A percentile compares a stretch with the other conserved stretches of the same genome.
Evolutionary conservation across 495 filamentous ascomycete genomes (phyloP).

Genomic region (Penicillium daleae): DNA sequence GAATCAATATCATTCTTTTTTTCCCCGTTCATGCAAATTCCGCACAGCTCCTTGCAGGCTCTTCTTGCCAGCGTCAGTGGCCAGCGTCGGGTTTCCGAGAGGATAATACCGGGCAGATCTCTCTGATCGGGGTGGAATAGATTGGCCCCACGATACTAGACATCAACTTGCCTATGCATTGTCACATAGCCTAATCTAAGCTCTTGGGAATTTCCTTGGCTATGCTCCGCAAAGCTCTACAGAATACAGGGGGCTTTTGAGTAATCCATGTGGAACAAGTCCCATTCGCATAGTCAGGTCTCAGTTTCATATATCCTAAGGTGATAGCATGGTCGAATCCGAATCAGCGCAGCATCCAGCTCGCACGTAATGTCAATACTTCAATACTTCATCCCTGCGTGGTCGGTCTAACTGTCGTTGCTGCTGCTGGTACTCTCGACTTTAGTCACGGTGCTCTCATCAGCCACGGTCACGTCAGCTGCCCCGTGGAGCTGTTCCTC

Average conservation of each 20-base stretch:
- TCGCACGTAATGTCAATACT: slow-evolving; percentile 3
- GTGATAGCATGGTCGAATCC: background rate
- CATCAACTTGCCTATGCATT: background rate
- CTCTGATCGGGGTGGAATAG: background rate
- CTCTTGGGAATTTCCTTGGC: background rate
- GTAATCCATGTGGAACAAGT: background rate
- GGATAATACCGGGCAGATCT: background rate
- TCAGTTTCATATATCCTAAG: background rate
- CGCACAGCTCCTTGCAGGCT: no score
- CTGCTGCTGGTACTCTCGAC: slow-evolving; percentile 34
- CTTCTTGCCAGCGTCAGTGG: background rate
- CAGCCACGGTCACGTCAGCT: slow-evolving; percentile 35
- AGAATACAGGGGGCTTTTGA: background rate
- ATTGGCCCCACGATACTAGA: background rate
- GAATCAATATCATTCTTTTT: background rate
- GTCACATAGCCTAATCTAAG: background rate
- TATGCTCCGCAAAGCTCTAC: background rate
- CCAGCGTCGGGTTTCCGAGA: background rate
- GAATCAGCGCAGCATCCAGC: background rate
- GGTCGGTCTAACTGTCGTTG: slow-evolving; percentile 24
- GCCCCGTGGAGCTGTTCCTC: slow-evolving; percentile 78
- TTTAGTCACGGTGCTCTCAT: slow-evolving; percentile 26
- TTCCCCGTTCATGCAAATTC: background rate
- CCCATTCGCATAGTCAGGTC: background rate
- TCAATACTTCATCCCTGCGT: slow-evolving; percentile 16